Percentiles rank a stretch among this genome's conserved stretches.
These are phyloP conservation scores for Wallacemonas rigidus DNA, from an alignment of 208 protist genomes.

Conservation along the genomic window DNA sequence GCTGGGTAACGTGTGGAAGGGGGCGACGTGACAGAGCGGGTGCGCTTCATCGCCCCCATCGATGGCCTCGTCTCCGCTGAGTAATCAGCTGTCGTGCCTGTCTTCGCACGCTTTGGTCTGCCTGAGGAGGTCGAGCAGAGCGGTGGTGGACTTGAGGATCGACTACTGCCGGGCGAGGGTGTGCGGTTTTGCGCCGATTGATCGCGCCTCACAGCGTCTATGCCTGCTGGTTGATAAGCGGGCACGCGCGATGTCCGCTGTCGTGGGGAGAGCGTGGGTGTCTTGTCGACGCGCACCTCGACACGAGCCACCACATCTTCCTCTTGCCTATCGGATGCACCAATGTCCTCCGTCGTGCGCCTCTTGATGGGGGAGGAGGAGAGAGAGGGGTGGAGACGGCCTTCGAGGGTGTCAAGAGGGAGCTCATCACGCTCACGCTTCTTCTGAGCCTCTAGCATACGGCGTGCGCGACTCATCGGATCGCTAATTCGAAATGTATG, in stretches of 20 bases:
- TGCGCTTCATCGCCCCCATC: not conserved
- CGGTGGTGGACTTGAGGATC: not conserved
- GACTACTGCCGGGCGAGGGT: not conserved
- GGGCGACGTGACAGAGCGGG: too few species aligned
- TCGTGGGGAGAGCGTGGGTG: not conserved
- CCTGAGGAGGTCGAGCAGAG: not conserved
- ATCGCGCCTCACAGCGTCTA: not conserved
- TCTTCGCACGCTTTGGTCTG: too few species aligned
- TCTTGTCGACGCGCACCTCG: too few species aligned
- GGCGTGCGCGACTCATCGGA: constrained; percentile 41
- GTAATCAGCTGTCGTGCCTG: too few species aligned
- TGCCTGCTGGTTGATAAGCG: not conserved
- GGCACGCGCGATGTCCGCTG: not conserved
- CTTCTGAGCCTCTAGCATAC: constrained; percentile 58
- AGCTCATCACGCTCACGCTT: constrained; percentile 31
- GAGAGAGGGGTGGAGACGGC: not conserved
- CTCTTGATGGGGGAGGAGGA: not conserved
- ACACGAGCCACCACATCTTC: too few species aligned
- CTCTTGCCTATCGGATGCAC: too few species aligned
- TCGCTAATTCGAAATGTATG: not conserved
- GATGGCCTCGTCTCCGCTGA: too few species aligned
- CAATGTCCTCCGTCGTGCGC: too few species aligned
- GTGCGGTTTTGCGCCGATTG: not conserved
- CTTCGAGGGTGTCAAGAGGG: not conserved
- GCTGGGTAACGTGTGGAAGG: not conserved